phyloP scores from a whole-genome alignment of 176 grass and related monocot genomes.

The Ananas comosus region DNA sequence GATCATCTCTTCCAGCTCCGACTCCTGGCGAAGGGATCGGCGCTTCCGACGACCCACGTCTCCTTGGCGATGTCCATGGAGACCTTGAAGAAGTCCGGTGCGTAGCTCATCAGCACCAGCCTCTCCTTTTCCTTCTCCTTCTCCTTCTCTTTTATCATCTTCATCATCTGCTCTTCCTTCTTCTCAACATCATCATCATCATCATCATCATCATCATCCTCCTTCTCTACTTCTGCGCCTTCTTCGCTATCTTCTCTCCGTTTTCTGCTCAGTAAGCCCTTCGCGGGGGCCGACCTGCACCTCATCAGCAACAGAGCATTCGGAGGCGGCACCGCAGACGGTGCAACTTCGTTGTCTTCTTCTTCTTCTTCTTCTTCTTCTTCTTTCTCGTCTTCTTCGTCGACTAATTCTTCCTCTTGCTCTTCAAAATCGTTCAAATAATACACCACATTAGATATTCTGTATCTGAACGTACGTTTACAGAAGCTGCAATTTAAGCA shows the following conservation, averaged over 20 bases:
- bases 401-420: too few species aligned
- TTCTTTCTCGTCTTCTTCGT: too few species aligned
- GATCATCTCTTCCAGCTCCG: slow-evolving; percentile 66
- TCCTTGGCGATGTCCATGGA: slow-evolving; percentile 91
- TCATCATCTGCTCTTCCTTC: slow-evolving; percentile 24
- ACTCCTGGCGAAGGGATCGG: slow-evolving; percentile 45
- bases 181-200: neutral
- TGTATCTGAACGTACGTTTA: too few species aligned
- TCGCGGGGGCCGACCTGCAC: slow-evolving; percentile 74
- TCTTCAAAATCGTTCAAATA: too few species aligned
- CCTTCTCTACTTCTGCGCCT: slow-evolving; percentile 17
- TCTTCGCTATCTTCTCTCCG: too few species aligned
- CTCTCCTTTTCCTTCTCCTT: slow-evolving; percentile 30
- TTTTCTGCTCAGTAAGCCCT: slow-evolving; percentile 23
- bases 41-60: slow-evolving; percentile 81
- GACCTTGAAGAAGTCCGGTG: slow-evolving; percentile 92
- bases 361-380: too few species aligned
- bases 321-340: slow-evolving; percentile 36
- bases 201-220: neutral
- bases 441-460: too few species aligned
- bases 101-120: slow-evolving; percentile 73
- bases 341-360: neutral
- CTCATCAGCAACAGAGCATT: slow-evolving; percentile 96
- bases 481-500: too few species aligned
- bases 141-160: slow-evolving; percentile 16